These are phyloP conservation scores for Hypoxylon subgilvum DNA, from an alignment of 495 filamentous ascomycete genomes.

Conservation along the genomic window DNA sequence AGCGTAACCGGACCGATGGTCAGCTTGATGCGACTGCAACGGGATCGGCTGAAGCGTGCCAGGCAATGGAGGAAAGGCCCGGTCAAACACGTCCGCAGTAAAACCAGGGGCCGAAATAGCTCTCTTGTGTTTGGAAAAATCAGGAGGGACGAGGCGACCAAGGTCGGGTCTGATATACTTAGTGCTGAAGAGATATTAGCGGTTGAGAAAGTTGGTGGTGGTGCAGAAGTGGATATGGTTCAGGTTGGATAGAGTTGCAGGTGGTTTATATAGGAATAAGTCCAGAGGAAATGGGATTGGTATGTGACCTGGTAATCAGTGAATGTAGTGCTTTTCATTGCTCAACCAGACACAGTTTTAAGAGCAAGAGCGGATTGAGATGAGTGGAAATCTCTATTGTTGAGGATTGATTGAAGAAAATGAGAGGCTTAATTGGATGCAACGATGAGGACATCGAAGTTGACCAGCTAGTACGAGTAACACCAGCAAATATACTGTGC, in stretches of 20 bases:
- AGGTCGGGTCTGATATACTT: constrained; percentile 17
- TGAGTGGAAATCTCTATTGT: background rate
- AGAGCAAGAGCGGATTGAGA: background rate
- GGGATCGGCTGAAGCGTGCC: background rate
- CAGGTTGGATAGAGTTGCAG: background rate
- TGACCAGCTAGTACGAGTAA: background rate
- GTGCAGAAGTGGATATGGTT: background rate
- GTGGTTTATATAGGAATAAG: constrained; percentile 4
- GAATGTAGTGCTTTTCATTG: background rate
- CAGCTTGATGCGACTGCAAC: constrained; percentile 4
- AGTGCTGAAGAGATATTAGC: constrained; percentile 17
- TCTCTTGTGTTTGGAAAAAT: constrained; percentile 44
- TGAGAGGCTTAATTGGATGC: background rate
- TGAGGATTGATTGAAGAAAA: constrained; percentile 1
- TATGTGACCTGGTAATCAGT: background rate
- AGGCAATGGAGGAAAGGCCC: constrained; percentile 3
- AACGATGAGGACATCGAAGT: background rate
- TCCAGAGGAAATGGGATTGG: background rate
- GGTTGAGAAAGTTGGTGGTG: background rate
- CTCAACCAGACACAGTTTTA: constrained; percentile 18
- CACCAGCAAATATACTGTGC: constrained; percentile 1
- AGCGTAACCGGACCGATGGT: constrained; percentile 8
- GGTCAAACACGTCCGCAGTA: constrained; percentile 9
- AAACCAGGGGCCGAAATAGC: constrained; percentile 49
- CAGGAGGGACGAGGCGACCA: constrained; percentile 9